Conservation (phyloP, 2,329 filamentous ascomycete species). For the Stagonosporopsis cucurbitacearum region DNA sequence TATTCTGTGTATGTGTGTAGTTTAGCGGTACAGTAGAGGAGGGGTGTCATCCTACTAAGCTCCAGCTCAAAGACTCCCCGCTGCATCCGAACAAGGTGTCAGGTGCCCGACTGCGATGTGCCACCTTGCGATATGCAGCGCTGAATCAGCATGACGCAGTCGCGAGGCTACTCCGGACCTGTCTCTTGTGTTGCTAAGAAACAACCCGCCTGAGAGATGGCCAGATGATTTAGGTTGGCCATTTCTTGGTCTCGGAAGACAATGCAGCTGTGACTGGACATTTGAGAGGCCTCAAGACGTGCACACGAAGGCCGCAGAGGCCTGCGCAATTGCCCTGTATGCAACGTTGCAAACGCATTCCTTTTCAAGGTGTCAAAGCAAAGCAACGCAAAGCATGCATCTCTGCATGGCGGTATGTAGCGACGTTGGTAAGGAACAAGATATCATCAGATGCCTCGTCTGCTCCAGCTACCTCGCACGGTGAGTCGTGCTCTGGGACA, state of each 20-base stretch:
- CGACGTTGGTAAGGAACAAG: constrained; percentile 71
- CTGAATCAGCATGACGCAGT: constrained; percentile 1
- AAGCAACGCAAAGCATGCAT: constrained; percentile 6
- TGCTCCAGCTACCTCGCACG: constrained; percentile 70
- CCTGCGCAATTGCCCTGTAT: too few species aligned
- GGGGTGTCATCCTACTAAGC: too few species aligned
- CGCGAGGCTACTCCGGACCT: background rate
- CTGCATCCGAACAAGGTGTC: constrained; percentile 1
- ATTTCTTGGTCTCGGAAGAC: too few species aligned
- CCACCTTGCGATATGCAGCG: background rate
- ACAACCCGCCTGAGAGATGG: too few species aligned
- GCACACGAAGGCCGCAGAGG: too few species aligned
- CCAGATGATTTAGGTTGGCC: too few species aligned
- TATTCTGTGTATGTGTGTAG: background rate
- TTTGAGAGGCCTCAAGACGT: too few species aligned
- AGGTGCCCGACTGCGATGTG: background rate
- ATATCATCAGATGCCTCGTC: constrained; percentile 65
- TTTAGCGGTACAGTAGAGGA: background rate
- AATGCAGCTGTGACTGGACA: too few species aligned
- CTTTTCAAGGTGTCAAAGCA: background rate
- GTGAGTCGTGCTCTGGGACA: constrained; percentile 64
- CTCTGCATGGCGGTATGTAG: constrained; percentile 55
- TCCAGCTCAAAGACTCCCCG: background rate
- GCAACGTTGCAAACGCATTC: too few species aligned
- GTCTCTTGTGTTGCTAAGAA: background rate